phyloP scores from a whole-genome alignment of 2,329 filamentous ascomycete genomes.

The Aspergillus spinulosporus region DNA sequence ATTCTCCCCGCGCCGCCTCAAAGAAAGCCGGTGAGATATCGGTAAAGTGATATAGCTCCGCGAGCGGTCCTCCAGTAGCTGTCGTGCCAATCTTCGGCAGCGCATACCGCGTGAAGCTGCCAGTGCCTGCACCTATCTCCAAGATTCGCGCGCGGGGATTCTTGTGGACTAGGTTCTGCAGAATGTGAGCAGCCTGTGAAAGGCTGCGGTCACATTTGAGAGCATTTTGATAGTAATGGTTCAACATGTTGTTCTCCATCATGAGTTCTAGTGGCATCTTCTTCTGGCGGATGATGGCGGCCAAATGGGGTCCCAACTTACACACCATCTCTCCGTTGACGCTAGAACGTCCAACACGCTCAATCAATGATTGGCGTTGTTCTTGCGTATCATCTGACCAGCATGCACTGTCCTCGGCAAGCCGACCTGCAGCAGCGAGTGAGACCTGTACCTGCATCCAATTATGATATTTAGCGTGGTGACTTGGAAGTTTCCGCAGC shows the following conservation, averaged over 20 bases:
- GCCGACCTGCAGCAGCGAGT: background rate
- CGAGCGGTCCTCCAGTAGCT: background rate
- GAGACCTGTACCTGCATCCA: background rate
- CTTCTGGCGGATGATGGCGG: background rate
- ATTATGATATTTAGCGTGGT: background rate
- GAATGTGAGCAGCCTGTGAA: background rate
- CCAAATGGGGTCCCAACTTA: background rate
- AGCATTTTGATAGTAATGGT: background rate
- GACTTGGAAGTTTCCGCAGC: background rate
- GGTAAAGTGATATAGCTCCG: background rate
- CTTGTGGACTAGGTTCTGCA: background rate
- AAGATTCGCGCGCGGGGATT: constrained; percentile 1
- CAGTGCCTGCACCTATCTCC: constrained; percentile 1
- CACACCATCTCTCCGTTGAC: background rate
- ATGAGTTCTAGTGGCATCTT: background rate
- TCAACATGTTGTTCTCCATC: background rate
- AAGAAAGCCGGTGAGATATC: background rate
- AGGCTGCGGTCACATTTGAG: background rate
- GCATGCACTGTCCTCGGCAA: background rate
- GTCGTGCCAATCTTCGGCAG: background rate
- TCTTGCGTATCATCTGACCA: background rate
- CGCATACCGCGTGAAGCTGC: background rate
- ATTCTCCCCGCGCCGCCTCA: background rate
- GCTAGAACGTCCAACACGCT: background rate
- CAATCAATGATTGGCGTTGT: background rate